Evolutionary conservation across 345 rosid genomes (phyloP), one percentile per base, ranked within the genome.

Genomic region (Eucalyptus victrix): DNA sequence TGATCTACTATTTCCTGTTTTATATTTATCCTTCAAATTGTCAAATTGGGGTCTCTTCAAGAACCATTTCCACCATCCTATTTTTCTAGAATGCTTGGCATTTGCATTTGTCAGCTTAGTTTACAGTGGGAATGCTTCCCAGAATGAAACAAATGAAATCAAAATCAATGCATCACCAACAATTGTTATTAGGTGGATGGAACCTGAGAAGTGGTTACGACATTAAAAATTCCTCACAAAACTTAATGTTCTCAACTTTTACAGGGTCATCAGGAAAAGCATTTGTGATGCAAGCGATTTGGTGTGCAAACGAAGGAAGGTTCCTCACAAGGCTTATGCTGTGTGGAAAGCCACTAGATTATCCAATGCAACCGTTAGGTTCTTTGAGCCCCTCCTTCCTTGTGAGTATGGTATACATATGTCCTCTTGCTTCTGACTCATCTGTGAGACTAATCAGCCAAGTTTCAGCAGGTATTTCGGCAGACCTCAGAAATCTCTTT

Each of bases 241-340:
- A 32, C 65, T 86, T 10, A 15, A 44, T 88, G 65, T 86, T 15
- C 37, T 69, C 86, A 86, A 89, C 62, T 54, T 92, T 90, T 90
- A 89, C 94, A 97, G 99, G 80, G 88, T 93, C 51, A 88, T 98
- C 37, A 96, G 86, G 93, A 90, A 91, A 92, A 89, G 87, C 88
- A 87, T 96, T 86, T 92, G 94, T 42, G 94, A 97, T 90, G 58
- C 97, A 37, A 94, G 96, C 91, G 93, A 91, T 58, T 90, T 97
- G 94, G 93, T 97, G 69, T 88, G 88, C 40, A 96, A 94, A 92
- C 92, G 96, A 89, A 92, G 88, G 90, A 94, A 94, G 87, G 90
- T 86, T 88, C 92, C 93, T 87, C 62, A 16, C 58, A 93, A 91
- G 88, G 92, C 92, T 90, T 90, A 85, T 87, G 86, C 90, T 91